Percentiles rank a stretch among this genome's conserved stretches.
phyloP scores from a whole-genome alignment of 192 early-diverging fungal species.

The Backusella morwellensis region DNA sequence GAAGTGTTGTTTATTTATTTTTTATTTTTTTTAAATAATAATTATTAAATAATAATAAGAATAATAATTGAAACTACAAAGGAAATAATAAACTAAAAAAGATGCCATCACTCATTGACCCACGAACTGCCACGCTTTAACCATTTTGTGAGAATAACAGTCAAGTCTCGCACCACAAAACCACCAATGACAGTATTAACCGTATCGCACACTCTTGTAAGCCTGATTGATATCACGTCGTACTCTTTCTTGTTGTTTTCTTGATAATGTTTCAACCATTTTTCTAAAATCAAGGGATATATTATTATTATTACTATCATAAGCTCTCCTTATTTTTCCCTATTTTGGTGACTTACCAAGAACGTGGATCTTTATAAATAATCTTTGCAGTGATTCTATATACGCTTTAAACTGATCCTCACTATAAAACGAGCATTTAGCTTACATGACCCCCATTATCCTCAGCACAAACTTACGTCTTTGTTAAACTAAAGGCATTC shows the following conservation, averaged over 20 bases:
- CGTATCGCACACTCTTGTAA: conserved; percentile 9
- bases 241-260: background rate
- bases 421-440: background rate
- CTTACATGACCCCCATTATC: too few species aligned
- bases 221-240: conserved; percentile 7
- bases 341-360: conserved; percentile 18
- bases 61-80: background rate
- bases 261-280: conserved; percentile 20
- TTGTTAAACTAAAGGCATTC: conserved; percentile 8
- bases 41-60: background rate
- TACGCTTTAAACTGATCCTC: conserved; percentile 25
- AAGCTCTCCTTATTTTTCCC: background rate
- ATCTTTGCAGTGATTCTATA: conserved; percentile 15
- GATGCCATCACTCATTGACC: conserved; percentile 22
- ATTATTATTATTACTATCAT: background rate
- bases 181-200: conserved; percentile 21
- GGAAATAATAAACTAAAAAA: background rate
- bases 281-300: conserved; percentile 8
- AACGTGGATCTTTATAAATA: conserved; percentile 25
- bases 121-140: conserved; percentile 24
- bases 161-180: conserved; percentile 24
- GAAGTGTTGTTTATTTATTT: too few species aligned
- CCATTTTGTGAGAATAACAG: conserved; percentile 26
- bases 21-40: background rate
- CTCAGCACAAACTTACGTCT: background rate